These are phyloP conservation scores for Centella asiatica DNA, from an alignment of 129 eudicot genomes.

Conservation along the genomic window DNA sequence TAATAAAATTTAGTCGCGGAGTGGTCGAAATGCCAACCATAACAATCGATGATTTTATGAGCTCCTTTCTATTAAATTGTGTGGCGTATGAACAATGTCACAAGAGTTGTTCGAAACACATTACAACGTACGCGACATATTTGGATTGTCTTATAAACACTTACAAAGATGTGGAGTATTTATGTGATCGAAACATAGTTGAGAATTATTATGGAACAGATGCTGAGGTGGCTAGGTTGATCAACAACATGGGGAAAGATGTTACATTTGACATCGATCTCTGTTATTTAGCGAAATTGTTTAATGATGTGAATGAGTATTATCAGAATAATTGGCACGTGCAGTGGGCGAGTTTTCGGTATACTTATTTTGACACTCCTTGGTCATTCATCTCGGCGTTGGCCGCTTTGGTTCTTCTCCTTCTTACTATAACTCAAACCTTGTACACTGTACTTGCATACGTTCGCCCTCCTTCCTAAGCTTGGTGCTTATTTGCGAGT, in stretches of 20 bases:
- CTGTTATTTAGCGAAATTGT: slow-evolving; percentile 57
- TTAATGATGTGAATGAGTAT: slow-evolving; percentile 52
- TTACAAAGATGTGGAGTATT: slow-evolving; percentile 42
- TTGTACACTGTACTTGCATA: slow-evolving; percentile 44
- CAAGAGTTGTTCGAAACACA: slow-evolving; percentile 43
- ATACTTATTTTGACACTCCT: slow-evolving; percentile 65
- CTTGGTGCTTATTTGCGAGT: too few relatives aligned
- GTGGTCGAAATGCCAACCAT: slow-evolving; percentile 56
- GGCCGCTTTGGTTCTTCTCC: slow-evolving; percentile 56
- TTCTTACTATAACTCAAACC: slow-evolving; percentile 61
- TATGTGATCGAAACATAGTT: slow-evolving; percentile 53
- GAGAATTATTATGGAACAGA: slow-evolving; percentile 83
- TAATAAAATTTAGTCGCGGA: slow-evolving; percentile 42
- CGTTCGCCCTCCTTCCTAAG: slow-evolving; percentile 12
- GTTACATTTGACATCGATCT: slow-evolving; percentile 45
- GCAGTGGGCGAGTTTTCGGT: slow-evolving; percentile 63
- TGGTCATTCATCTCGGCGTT: slow-evolving; percentile 78
- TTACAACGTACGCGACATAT: slow-evolving; percentile 65
- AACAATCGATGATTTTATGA: slow-evolving; percentile 67
- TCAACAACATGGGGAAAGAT: slow-evolving; percentile 77
- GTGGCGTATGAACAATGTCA: slow-evolving; percentile 87
- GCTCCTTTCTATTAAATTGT: slow-evolving; percentile 54
- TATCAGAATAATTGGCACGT: slow-evolving; percentile 59
- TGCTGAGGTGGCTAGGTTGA: slow-evolving; percentile 48
- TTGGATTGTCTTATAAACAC: slow-evolving; percentile 73